Percentiles rank a stretch among this genome's conserved stretches.
Evolutionary conservation across 225 moss, liverwort and hornwort species (phyloP).

Genomic region (Physcomitrium patens): DNA sequence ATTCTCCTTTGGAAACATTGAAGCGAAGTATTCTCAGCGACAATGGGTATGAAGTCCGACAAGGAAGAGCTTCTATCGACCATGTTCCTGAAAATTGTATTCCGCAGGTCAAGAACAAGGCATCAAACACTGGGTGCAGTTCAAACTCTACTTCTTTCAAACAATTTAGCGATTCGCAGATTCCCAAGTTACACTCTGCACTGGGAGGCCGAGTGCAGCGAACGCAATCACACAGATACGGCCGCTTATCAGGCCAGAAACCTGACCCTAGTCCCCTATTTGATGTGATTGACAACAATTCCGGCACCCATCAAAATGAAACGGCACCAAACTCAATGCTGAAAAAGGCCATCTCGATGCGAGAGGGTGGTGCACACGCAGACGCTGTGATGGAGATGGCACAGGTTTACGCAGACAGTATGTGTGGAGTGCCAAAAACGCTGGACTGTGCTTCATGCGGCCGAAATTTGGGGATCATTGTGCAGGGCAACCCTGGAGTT

Average conservation of each 20-base stretch:
- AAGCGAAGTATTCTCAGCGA: neutral
- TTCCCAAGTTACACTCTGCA: conserved; percentile 7
- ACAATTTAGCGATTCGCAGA: conserved; percentile 7
- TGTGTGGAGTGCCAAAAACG: conserved; percentile 38
- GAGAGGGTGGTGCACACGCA: conserved; percentile 59
- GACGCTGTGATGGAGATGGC: conserved; percentile 56
- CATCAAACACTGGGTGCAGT: neutral
- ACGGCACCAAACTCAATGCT: conserved; percentile 22
- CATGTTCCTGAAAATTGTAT: neutral
- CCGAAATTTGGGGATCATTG: conserved; percentile 45
- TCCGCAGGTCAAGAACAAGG: neutral
- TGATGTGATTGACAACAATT: neutral
- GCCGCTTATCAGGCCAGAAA: conserved; percentile 32
- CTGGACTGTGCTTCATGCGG: conserved; percentile 53
- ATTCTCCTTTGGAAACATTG: no score
- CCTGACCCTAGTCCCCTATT: neutral
- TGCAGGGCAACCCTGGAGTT: conserved; percentile 52
- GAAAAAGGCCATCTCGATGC: conserved; percentile 55
- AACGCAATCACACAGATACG: conserved; percentile 45
- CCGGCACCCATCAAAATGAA: neutral
- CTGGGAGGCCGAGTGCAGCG: conserved; percentile 28
- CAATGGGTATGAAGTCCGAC: neutral
- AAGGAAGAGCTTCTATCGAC: neutral
- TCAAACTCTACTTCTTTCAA: conserved; percentile 2
- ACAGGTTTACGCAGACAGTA: conserved; percentile 40